A percentile compares a stretch with the other conserved stretches of the same genome.
phyloP scores from a whole-genome alignment of 2,329 filamentous ascomycete species.

The Rugonectria rugulosa region DNA sequence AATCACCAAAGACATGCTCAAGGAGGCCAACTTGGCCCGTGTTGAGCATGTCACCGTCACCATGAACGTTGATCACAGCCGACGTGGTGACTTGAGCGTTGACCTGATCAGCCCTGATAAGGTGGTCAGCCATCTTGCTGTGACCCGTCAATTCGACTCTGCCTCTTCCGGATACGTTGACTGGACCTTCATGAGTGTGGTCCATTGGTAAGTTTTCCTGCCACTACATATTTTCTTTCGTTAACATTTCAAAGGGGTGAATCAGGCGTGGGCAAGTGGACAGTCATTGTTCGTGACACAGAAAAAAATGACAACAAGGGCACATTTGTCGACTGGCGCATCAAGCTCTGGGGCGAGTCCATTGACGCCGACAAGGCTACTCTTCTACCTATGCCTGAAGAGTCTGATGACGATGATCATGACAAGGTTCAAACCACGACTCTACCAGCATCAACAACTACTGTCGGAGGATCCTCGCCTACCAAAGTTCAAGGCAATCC shows the following conservation, averaged over 20 bases:
- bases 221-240: neutral
- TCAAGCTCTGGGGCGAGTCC: slow-evolving; percentile 92
- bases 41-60: slow-evolving; percentile 96
- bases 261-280: slow-evolving; percentile 87
- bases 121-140: slow-evolving; percentile 83
- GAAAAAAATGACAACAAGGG: slow-evolving; percentile 78
- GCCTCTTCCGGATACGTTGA: slow-evolving; percentile 78
- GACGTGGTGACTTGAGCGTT: slow-evolving; percentile 90
- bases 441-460: slow-evolving; percentile 69
- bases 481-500: slow-evolving; percentile 56
- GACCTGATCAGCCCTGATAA: slow-evolving; percentile 87
- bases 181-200: slow-evolving; percentile 99
- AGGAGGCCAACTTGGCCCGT: slow-evolving; percentile 81
- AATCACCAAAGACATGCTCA: slow-evolving; percentile 81
- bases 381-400: slow-evolving; percentile 81
- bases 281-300: slow-evolving; percentile 86
- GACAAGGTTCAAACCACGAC: slow-evolving; percentile 65
- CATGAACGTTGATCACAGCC: slow-evolving; percentile 91
- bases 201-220: slow-evolving; percentile 76
- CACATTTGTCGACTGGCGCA: slow-evolving; percentile 86
- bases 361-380: slow-evolving; percentile 78
- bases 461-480: slow-evolving; percentile 53
- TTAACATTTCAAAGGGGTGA: slow-evolving; percentile 74
- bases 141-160: slow-evolving; percentile 74
- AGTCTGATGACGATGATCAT: slow-evolving; percentile 85